Evolutionary conservation across 176 grass and related monocot species (phyloP).

Genomic region (Dactylis glomerata): DNA sequence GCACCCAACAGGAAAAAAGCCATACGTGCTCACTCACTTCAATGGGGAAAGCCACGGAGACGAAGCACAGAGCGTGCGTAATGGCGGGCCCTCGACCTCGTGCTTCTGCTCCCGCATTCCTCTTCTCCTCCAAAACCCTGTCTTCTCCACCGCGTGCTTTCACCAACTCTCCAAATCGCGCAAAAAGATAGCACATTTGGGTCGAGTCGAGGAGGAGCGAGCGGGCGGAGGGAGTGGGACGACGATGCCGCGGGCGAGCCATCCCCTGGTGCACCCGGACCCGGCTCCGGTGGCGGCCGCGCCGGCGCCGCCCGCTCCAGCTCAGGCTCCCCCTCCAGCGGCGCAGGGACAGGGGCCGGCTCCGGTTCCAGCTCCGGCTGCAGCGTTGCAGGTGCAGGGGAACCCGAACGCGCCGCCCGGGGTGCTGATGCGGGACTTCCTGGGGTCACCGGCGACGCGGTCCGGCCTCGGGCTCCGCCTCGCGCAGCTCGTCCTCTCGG

Average conservation of each 20-base stretch:
- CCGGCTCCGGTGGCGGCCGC: background rate
- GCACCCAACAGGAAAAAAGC: too few relatives aligned
- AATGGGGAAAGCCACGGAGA: too few relatives aligned
- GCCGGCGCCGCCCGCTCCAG: background rate
- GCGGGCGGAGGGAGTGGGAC: background rate
- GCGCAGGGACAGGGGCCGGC: background rate
- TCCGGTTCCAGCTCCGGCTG: background rate
- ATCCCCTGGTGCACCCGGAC: background rate
- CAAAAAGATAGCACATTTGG: background rate
- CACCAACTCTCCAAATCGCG: too few relatives aligned
- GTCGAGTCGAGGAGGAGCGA: background rate
- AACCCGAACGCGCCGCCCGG: background rate
- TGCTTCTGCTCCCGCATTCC: too few relatives aligned
- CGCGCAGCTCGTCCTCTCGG: background rate
- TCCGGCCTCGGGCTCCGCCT: background rate
- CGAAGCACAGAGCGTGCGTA: too few relatives aligned
- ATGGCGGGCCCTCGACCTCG: too few relatives aligned
- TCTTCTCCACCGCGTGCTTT: too few relatives aligned
- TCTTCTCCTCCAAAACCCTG: too few relatives aligned
- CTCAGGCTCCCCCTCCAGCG: background rate
- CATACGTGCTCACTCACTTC: too few relatives aligned
- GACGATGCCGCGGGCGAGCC: background rate
- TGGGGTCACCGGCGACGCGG: background rate
- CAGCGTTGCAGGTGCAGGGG: background rate
- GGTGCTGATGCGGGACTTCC: background rate